These are phyloP conservation scores for Apophysomyces variabilis DNA, from an alignment of 371 early-diverging fungal genomes.

Conservation along the genomic window DNA sequence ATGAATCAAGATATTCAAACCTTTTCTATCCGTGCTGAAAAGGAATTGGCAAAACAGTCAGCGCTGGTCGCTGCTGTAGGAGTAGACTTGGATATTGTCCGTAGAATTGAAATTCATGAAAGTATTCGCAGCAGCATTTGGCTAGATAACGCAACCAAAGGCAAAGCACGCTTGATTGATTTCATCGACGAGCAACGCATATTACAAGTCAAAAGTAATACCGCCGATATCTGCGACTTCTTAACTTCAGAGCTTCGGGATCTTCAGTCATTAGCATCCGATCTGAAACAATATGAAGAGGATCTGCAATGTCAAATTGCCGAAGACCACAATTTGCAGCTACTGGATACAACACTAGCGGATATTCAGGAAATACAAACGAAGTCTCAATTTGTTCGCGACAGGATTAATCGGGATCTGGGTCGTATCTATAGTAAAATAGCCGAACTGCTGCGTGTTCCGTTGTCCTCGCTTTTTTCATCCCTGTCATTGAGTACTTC, in stretches of 20 bases:
- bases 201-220: slow-evolving; percentile 15
- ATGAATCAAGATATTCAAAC: slow-evolving; percentile 16
- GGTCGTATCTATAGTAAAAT: slow-evolving; percentile 37
- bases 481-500: slow-evolving; percentile 5
- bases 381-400: slow-evolving; percentile 30
- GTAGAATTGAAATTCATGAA: slow-evolving; percentile 33
- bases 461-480: slow-evolving; percentile 24
- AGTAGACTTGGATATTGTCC: slow-evolving; percentile 32
- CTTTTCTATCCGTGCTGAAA: slow-evolving; percentile 26
- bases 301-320: slow-evolving; percentile 31
- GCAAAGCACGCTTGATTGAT: slow-evolving; percentile 26
- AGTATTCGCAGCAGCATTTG: slow-evolving; percentile 2
- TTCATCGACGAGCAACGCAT: slow-evolving; percentile 32
- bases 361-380: slow-evolving; percentile 31
- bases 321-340: slow-evolving; percentile 32
- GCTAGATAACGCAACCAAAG: neutral
- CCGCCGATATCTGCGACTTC: slow-evolving; percentile 24
- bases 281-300: slow-evolving; percentile 26
- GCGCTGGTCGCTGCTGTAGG: slow-evolving; percentile 23
- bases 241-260: slow-evolving; percentile 25
- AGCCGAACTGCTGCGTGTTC: slow-evolving; percentile 26
- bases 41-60: slow-evolving; percentile 31
- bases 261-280: slow-evolving; percentile 18
- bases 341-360: slow-evolving; percentile 30
- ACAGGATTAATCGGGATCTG: slow-evolving; percentile 43